These are phyloP conservation scores for Fragaria nilgerrensis DNA, from an alignment of 306 rosid genomes.

Conservation along the genomic window DNA sequence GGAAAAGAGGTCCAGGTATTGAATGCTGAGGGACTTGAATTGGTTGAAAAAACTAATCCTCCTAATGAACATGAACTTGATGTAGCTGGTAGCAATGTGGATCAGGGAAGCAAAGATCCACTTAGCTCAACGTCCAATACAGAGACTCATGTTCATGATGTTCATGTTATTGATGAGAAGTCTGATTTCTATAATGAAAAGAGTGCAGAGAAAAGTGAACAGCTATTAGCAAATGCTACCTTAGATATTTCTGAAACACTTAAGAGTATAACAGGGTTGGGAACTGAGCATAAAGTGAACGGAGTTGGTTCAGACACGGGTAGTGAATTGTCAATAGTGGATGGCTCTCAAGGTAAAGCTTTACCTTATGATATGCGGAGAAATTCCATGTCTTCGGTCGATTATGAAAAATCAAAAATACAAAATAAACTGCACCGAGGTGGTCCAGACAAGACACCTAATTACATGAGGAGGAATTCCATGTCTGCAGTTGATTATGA, in stretches of 20 bases:
- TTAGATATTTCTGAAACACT: conserved; percentile 10
- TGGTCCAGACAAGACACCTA: not conserved
- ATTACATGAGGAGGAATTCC: conserved; percentile 41
- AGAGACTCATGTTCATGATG: conserved; percentile 32
- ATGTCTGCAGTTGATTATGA: conserved; percentile 47
- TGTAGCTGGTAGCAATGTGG: conserved; percentile 10
- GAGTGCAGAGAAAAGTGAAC: conserved; percentile 22
- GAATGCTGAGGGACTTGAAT: conserved; percentile 6
- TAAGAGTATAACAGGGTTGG: conserved; percentile 15
- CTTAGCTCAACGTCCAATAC: not conserved
- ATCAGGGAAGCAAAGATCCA: conserved; percentile 17
- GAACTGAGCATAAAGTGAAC: conserved; percentile 19
- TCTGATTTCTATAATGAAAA: conserved; percentile 5
- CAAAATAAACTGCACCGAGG: not conserved
- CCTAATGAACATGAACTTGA: conserved; percentile 8
- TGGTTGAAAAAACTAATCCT: conserved; percentile 10
- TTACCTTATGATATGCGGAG: not conserved
- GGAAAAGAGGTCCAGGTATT: conserved; percentile 9
- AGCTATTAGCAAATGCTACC: conserved; percentile 9
- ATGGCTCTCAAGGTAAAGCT: conserved; percentile 19
- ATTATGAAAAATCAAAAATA: not conserved
- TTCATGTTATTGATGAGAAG: conserved; percentile 37
- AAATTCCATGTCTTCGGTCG: conserved; percentile 3
- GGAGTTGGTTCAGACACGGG: conserved; percentile 29
- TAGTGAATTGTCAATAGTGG: conserved; percentile 32